A percentile compares a stretch with the other conserved stretches of the same genome.
These are phyloP conservation scores for Melastoma malabathricum DNA, from an alignment of 345 rosid genomes.

Conservation along the genomic window DNA sequence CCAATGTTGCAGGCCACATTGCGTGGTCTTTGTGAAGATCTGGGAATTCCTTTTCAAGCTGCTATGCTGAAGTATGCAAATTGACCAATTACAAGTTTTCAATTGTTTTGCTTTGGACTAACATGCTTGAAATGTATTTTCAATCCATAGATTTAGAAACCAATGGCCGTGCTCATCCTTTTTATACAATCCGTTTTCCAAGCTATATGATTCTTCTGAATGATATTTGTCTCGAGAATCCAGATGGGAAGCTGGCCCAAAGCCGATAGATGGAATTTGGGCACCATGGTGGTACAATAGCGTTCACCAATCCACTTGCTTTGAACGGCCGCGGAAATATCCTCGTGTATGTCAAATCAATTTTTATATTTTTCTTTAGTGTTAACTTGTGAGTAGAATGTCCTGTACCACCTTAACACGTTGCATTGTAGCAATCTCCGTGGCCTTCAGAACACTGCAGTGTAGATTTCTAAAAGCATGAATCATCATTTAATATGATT, in stretches of 20 bases:
- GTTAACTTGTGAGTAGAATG: neutral
- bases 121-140: neutral
- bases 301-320: slow-evolving; percentile 50
- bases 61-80: slow-evolving; percentile 60
- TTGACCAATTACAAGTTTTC: neutral
- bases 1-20: slow-evolving; percentile 41
- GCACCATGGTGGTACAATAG: slow-evolving; percentile 80
- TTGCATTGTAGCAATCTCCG: too few species aligned
- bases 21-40: slow-evolving; percentile 61
- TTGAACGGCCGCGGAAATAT: slow-evolving; percentile 35
- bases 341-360: slow-evolving; percentile 32
- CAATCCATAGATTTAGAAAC: neutral
- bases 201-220: slow-evolving; percentile 4
- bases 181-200: neutral
- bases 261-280: slow-evolving; percentile 70
- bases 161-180: too few species aligned
- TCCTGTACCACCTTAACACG: too few species aligned
- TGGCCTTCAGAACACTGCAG: too few species aligned
- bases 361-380: slow-evolving; percentile 2
- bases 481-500: too few species aligned
- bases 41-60: slow-evolving; percentile 61
- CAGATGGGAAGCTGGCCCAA: slow-evolving; percentile 96
- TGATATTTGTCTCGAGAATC: slow-evolving; percentile 6
- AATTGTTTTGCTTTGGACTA: neutral
- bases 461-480: too few species aligned